These are phyloP conservation scores for Lachnellula hyalina DNA, from an alignment of 2,329 filamentous ascomycete species.

Conservation along the genomic window DNA sequence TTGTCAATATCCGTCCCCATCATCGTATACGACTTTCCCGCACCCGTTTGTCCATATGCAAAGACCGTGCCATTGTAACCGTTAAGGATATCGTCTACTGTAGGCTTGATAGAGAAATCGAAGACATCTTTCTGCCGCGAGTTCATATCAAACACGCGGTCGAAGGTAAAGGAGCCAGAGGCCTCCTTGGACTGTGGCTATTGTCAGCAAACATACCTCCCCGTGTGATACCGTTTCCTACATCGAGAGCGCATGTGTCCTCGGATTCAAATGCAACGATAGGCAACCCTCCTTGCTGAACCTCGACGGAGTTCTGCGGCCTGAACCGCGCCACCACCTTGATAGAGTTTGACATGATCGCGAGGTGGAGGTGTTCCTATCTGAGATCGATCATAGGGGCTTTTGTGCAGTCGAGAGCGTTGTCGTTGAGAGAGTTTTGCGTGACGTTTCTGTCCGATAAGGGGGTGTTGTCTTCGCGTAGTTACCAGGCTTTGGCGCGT, in stretches of 20 bases:
- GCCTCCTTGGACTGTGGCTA: conserved; percentile 69
- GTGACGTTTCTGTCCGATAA: conserved; percentile 22
- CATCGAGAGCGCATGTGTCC: conserved; percentile 81
- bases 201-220: conserved; percentile 24
- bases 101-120: conserved; percentile 93
- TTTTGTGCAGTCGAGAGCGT: conserved; percentile 10
- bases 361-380: conserved; percentile 18
- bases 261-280: conserved; percentile 85
- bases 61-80: conserved; percentile 99
- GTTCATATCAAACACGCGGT: conserved; percentile 93
- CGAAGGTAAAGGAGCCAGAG: conserved; percentile 86
- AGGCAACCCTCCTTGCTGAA: conserved; percentile 82
- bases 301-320: conserved; percentile 92
- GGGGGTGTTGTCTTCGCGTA: conserved; percentile 25
- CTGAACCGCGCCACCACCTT: conserved; percentile 97
- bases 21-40: conserved; percentile 99
- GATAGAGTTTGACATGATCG: conserved; percentile 50
- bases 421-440: conserved; percentile 1
- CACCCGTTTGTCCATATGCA: conserved; percentile 96
- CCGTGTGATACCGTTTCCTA: conserved; percentile 42
- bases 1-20: conserved; percentile 95
- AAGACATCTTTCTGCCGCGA: conserved; percentile 91
- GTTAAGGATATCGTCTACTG: conserved; percentile 96
- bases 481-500: conserved; percentile 17
- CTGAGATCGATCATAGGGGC: conserved; percentile 29